Evolutionary conservation across 306 rosid genomes (phyloP), one percentile per base, ranked within the genome.

Genomic region (Arachis stenosperma): DNA sequence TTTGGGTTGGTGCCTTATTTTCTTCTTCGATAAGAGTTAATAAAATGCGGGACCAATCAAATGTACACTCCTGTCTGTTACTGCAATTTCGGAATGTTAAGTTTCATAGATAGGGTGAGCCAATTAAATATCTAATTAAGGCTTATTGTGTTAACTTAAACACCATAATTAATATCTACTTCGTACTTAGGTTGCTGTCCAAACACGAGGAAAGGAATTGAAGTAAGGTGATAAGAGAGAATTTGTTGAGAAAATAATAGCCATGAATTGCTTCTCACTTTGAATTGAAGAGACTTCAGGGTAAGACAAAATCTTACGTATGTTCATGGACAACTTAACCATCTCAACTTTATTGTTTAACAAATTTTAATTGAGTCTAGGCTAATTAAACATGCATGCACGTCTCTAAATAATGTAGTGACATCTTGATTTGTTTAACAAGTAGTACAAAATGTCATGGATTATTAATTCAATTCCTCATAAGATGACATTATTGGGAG

Each of bases 11-110:
- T 78, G 82, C 83, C 80, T 84, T 69, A 55, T 85, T 76, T 84
- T 67, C 82, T 78, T 74, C 69, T 61, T 81, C 78, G 77, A 75
- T 75, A 47, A 47, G 69, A 77, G 81, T 44, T 76, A 65, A 81
- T 74, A 30, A 76, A 64, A 39, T 22, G 86, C 81, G 81, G 85
- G 84, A 71, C 88, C 89, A 77, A 73, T 67, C 83, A 65, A 84
- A 71, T 78, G 71, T 51, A 62, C 58, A 66, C 59, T 69, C 70
- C 61, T 73, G 65, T 80, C 9, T 29, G 50, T 43, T 8, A 39
- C 8, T 52, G 54, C 11, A 51, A 56, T 56, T 69, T 48, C 67
- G 57, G 79, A 73, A 58, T 62, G 57, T 53, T 62, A 2, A 64
- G 15, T 63, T 66, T 78, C 64, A 81, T 85, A 71, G 79, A 81